These are phyloP conservation scores for Citrullus colocynthis DNA, from an alignment of 306 rosid genomes.

Conservation along the genomic window DNA sequence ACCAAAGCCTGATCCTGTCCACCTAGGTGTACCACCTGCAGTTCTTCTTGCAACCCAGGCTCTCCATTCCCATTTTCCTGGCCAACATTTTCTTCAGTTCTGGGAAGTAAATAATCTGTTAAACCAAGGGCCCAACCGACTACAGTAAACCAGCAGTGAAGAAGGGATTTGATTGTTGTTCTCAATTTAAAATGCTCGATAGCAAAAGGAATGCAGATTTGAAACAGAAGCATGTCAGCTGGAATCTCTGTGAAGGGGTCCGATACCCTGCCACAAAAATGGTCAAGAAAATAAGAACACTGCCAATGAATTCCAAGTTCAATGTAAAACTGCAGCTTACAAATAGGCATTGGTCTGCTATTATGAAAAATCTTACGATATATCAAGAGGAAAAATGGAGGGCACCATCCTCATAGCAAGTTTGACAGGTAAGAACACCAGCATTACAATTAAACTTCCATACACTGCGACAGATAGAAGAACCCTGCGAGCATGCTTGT, in stretches of 20 bases:
- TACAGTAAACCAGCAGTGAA: slow-evolving; percentile 84
- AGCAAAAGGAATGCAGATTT: slow-evolving; percentile 96
- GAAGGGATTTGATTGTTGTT: slow-evolving; percentile 83
- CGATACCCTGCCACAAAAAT: slow-evolving; percentile 59
- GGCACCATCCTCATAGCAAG: slow-evolving; percentile 95
- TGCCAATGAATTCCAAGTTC: slow-evolving; percentile 1
- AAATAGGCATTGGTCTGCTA: slow-evolving; percentile 8
- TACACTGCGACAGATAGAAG: slow-evolving; percentile 88
- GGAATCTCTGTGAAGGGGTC: slow-evolving; percentile 99
- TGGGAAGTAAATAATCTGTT: slow-evolving; percentile 76
- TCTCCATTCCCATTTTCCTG: slow-evolving; percentile 87
- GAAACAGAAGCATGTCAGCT: slow-evolving; percentile 96
- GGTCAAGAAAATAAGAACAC: slow-evolving; percentile 10
- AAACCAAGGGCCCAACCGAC: slow-evolving; percentile 99
- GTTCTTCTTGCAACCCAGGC: slow-evolving; percentile 73
- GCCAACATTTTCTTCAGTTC: slow-evolving; percentile 62
- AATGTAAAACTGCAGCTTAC: not conserved
- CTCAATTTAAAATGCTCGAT: slow-evolving; percentile 92
- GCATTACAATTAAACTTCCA: slow-evolving; percentile 98
- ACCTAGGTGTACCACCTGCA: slow-evolving; percentile 53
- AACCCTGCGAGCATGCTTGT: slow-evolving; percentile 98
- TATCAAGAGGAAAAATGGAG: slow-evolving; percentile 88
- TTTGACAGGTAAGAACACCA: slow-evolving; percentile 90
- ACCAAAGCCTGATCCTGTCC: slow-evolving; percentile 51
- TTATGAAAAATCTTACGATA: slow-evolving; percentile 48